phyloP scores from a whole-genome alignment of 768 basidiomycete genomes.

The Auricularia auricula-judae region DNA sequence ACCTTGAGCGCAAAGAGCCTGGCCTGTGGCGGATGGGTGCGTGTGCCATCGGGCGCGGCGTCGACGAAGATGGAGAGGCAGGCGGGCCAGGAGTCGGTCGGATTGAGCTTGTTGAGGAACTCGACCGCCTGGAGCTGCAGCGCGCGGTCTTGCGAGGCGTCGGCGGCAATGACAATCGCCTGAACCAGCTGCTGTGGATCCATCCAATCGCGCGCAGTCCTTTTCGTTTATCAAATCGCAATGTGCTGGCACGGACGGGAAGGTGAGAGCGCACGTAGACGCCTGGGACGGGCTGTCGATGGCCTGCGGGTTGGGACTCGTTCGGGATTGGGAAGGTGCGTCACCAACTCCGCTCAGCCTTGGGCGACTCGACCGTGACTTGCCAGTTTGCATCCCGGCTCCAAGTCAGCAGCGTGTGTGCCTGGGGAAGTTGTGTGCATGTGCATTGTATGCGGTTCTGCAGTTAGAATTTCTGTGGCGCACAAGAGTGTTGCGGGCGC shows the following conservation, averaged over 20 bases:
- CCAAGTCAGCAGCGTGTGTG: no score
- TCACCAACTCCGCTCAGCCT: no score
- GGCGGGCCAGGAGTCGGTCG: conserved; percentile 67
- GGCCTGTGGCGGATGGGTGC: conserved; percentile 60
- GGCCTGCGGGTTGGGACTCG: no score
- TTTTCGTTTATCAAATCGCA: background rate
- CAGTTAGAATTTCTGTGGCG: no score
- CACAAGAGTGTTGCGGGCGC: no score
- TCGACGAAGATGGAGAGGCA: conserved; percentile 67
- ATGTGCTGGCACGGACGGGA: background rate
- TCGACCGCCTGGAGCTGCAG: conserved; percentile 81
- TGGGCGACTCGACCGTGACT: no score
- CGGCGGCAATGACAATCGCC: conserved; percentile 82
- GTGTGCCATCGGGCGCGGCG: conserved; percentile 42
- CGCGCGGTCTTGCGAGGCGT: conserved; percentile 39
- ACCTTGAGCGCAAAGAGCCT: conserved; percentile 75
- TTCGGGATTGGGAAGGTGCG: no score
- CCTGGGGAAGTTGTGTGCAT: no score
- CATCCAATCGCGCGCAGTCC: conserved; percentile 30
- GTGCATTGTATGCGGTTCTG: no score
- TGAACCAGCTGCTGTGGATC: conserved; percentile 69
- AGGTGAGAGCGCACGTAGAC: background rate
- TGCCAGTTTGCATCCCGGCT: no score
- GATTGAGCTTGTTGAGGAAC: conserved; percentile 68
- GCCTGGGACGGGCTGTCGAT: no score